phyloP scores from a whole-genome alignment of 345 rosid species.

The Citrus glauca region DNA sequence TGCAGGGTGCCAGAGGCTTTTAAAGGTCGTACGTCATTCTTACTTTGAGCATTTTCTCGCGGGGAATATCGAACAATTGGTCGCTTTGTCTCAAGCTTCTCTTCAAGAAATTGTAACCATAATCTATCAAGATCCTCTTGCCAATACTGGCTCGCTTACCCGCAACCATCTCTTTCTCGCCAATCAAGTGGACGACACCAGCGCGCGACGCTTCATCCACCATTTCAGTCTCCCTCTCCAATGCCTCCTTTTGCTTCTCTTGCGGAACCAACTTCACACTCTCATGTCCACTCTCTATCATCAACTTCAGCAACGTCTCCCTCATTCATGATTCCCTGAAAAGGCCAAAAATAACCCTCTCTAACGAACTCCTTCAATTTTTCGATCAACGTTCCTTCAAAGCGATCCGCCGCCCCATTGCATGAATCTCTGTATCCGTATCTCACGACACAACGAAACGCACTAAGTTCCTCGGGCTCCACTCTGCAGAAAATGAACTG shows the following conservation, averaged over 20 bases:
- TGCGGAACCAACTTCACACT: not conserved
- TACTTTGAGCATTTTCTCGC: slow-evolving; percentile 44
- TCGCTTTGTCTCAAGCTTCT: slow-evolving; percentile 35
- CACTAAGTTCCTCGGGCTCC: slow-evolving; percentile 20
- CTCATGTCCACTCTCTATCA: not conserved
- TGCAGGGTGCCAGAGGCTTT: no score
- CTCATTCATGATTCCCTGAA: not conserved
- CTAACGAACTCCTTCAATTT: slow-evolving; percentile 29
- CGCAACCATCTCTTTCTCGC: slow-evolving; percentile 43
- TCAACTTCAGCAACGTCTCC: not conserved
- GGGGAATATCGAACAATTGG: slow-evolving; percentile 40
- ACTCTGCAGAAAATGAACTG: slow-evolving; percentile 38
- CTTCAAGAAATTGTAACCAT: slow-evolving; percentile 41
- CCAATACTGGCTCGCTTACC: slow-evolving; percentile 25
- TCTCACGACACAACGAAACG: slow-evolving; percentile 41
- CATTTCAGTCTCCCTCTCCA: slow-evolving; percentile 23
- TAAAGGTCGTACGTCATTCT: slow-evolving; percentile 48
- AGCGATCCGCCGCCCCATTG: slow-evolving; percentile 16
- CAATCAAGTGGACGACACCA: slow-evolving; percentile 45
- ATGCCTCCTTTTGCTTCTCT: slow-evolving; percentile 6
- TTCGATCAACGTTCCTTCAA: slow-evolving; percentile 25
- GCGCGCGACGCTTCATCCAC: slow-evolving; percentile 35
- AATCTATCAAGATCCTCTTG: slow-evolving; percentile 38
- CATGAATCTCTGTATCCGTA: slow-evolving; percentile 39
- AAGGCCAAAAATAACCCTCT: slow-evolving; percentile 14